A percentile compares a stretch with the other conserved stretches of the same genome.
Evolutionary conservation across 2,329 filamentous ascomycete genomes (phyloP).

Genomic region (Phyllosticta citriasiana): DNA sequence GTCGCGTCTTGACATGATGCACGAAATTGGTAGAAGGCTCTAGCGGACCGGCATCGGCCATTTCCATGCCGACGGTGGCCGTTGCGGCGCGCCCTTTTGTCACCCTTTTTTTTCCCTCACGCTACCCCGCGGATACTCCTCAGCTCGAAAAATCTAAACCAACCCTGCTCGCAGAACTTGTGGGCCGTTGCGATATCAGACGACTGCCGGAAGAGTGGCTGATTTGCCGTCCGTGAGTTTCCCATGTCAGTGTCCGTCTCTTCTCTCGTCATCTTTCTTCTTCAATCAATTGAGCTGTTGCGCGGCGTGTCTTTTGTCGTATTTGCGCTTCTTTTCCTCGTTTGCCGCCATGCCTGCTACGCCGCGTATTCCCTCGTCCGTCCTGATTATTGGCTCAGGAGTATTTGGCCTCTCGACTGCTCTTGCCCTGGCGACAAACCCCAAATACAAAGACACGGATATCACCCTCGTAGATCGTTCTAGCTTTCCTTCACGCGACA

Average conservation of each 20-base stretch:
- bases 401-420: constrained; percentile 56
- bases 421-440: constrained; percentile 55
- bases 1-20: neutral
- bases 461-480: constrained; percentile 51
- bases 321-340: neutral
- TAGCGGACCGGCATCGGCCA: neutral
- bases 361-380: constrained; percentile 28
- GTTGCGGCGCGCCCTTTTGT: neutral
- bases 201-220: neutral
- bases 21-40: neutral
- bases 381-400: constrained; percentile 42
- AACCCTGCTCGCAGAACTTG: neutral
- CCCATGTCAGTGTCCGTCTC: neutral
- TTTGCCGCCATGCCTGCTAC: constrained; percentile 2
- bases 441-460: constrained; percentile 38
- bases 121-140: neutral
- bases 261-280: neutral
- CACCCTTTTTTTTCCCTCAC: neutral
- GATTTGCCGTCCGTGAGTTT: neutral
- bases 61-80: neutral
- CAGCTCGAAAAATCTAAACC: neutral
- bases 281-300: neutral
- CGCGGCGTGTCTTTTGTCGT: neutral
- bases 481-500: constrained; percentile 48
- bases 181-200: neutral